These are phyloP conservation scores for thale cress (Arabidopsis thaliana) DNA, from an alignment of 345 rosid species.

Conservation along the genomic window DNA sequence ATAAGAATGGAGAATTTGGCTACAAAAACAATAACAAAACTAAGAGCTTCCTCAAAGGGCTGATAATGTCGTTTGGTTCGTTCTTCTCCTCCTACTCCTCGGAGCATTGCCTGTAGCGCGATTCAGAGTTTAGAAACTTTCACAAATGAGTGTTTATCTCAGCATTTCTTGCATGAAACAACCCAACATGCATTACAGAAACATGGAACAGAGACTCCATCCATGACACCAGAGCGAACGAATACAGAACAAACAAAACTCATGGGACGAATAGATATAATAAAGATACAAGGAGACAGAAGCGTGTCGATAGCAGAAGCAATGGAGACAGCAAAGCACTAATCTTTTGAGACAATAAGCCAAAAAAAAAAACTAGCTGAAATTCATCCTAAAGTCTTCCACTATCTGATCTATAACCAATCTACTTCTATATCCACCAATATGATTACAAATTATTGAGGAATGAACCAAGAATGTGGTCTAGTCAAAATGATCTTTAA, in stretches of 20 bases:
- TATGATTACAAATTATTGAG: slow-evolving; percentile 5
- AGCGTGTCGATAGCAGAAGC: not conserved
- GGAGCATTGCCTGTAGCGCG: not conserved
- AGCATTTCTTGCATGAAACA: not conserved
- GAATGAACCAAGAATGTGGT: not conserved
- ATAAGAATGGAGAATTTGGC: not conserved
- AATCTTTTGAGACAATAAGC: slow-evolving; percentile 12
- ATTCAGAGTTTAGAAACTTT: not conserved
- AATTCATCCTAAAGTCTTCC: slow-evolving; percentile 2
- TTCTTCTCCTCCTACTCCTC: slow-evolving; percentile 21
- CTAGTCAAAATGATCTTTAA: not conserved
- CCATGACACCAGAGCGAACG: not conserved
- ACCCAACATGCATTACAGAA: not conserved
- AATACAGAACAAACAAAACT: slow-evolving; percentile 22
- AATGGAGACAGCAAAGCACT: slow-evolving; percentile 1
- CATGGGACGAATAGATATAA: not conserved
- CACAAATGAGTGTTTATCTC: not conserved
- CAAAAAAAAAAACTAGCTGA: not conserved
- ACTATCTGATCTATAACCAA: not conserved
- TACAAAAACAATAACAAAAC: not conserved
- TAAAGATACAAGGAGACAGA: slow-evolving; percentile 10
- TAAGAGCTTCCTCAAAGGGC: not conserved
- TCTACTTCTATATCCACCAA: not conserved
- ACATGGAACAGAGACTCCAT: not conserved
- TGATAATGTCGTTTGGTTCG: not conserved